Evolutionary conservation across 2,329 filamentous ascomycete genomes (phyloP), one percentile per base, ranked within the genome.

Genomic region (Chalara sp.): DNA sequence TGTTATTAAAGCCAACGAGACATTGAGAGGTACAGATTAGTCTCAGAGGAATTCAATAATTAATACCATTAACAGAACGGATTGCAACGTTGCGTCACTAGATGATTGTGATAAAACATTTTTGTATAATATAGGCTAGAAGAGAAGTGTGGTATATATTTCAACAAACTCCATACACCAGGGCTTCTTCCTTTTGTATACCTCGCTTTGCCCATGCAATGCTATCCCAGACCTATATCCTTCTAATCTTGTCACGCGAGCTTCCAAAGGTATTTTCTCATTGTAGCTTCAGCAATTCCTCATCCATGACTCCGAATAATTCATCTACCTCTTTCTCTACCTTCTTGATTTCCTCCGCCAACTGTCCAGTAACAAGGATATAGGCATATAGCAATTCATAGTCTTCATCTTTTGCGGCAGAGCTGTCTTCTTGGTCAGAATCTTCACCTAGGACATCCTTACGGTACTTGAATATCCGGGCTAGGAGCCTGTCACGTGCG

Each of bases 311-410:
- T 11, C 83, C 83, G 70, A 83, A 86, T 32, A 86, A 58, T 0
- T 69, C 71, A 65, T 85, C 81, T 47, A 87, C 74, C 64, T 84
- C 81, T 54, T 66, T 72, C 58, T 80, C 76, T 29, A 84, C 78
- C 41, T 74, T 74, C 63, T 76, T 74, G 43, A 87, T 68, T 67
- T 86, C 83, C 49, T 81, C 80, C 1, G 81, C 80, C 28, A 87
- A 76, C 66, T 85, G 81, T 42, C 80, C 76, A 6, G 83, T 85
- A 45, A 86, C 81, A 43, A 87, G 70, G 3, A 80, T 89, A 70
- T 96, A 99, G 13, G 92, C 91, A 70, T 97, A 99, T 42, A 97
- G 70, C 58, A 97, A 72, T 56, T 92, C 90, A 66, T 93, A 97
- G 65, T 99, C 93, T 56, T 81, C 80, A 65, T 91, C 87, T 56